These are phyloP conservation scores for Obba rivulosa DNA, from an alignment of 768 basidiomycete species.

Conservation along the genomic window DNA sequence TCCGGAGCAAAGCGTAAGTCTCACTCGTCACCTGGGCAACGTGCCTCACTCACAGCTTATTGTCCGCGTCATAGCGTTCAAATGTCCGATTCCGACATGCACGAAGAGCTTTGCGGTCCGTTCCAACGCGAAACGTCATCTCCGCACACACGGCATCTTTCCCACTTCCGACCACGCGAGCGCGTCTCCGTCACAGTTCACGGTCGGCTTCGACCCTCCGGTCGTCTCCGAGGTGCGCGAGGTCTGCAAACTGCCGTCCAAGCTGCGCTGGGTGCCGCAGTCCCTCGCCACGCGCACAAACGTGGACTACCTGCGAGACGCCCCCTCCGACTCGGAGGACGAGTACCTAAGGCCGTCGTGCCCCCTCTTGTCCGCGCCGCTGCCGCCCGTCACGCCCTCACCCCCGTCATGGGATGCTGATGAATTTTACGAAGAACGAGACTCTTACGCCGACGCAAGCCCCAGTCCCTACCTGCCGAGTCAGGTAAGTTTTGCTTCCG, in stretches of 20 bases:
- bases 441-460: constrained; percentile 25
- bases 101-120: constrained; percentile 68
- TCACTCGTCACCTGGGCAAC: background rate
- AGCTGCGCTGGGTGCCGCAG: constrained; percentile 38
- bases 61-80: constrained; percentile 23
- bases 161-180: constrained; percentile 21
- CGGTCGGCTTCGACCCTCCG: constrained; percentile 41
- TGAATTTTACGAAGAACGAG: constrained; percentile 30
- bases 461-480: constrained; percentile 29
- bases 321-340: constrained; percentile 23
- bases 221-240: constrained; percentile 40
- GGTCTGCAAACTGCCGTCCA: constrained; percentile 29
- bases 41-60: background rate
- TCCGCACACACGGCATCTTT: constrained; percentile 67
- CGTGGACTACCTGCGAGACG: constrained; percentile 24
- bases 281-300: constrained; percentile 28
- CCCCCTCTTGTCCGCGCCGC: constrained; percentile 30
- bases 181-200: constrained; percentile 26
- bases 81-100: constrained; percentile 58
- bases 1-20: constrained; percentile 45
- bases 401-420: constrained; percentile 23
- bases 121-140: constrained; percentile 76
- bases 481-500: constrained; percentile 15
- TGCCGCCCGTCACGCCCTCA: constrained; percentile 30
- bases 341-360: constrained; percentile 25